Percentiles rank a stretch among this genome's conserved stretches.
These are phyloP conservation scores for Rhodocollybia butyracea DNA, from an alignment of 768 basidiomycete species.

Conservation along the genomic window DNA sequence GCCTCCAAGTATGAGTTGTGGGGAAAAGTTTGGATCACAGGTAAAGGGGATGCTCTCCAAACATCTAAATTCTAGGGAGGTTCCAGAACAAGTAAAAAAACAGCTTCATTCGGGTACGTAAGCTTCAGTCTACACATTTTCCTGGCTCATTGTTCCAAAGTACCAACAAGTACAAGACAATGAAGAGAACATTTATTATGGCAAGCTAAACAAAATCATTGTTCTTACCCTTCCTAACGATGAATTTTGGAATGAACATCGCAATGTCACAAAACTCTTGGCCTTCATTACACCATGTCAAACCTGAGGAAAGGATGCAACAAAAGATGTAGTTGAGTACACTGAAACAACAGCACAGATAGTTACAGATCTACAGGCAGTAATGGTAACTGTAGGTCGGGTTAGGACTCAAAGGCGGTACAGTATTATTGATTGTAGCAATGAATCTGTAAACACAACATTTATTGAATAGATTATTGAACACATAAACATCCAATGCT, in stretches of 20 bases:
- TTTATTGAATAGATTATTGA: background rate
- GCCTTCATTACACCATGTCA: background rate
- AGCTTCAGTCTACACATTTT: no score
- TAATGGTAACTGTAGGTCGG: background rate
- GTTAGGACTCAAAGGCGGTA: background rate
- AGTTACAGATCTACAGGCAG: background rate
- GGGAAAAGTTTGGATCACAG: background rate
- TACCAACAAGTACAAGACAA: no score
- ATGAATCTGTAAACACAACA: background rate
- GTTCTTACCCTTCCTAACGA: background rate
- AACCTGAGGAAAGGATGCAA: background rate
- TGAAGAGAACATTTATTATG: background rate
- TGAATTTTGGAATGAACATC: background rate
- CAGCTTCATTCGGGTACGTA: no score
- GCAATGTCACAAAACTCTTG: background rate
- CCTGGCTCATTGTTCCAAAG: no score
- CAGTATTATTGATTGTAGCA: background rate
- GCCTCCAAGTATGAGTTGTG: background rate
- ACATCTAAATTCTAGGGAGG: no score
- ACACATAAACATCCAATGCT: no score
- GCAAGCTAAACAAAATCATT: background rate
- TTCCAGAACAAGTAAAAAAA: no score
- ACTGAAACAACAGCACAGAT: background rate
- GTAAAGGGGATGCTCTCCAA: no score
- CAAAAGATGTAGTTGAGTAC: background rate